Evolutionary conservation across 768 basidiomycete genomes (phyloP).

Genomic region (Coprinopsis marcescibilis): DNA sequence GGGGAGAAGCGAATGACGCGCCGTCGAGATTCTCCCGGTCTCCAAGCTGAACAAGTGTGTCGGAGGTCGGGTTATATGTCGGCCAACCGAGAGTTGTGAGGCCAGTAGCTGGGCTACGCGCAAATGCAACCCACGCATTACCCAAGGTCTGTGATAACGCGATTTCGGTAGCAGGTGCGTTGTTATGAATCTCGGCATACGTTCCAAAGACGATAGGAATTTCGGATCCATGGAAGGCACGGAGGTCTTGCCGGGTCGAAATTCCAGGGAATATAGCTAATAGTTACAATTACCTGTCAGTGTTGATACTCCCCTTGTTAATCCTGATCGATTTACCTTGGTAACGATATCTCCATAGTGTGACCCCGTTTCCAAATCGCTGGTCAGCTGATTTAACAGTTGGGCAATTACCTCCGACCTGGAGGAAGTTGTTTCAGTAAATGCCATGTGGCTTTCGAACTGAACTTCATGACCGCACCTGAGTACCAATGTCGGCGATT

Average conservation of each 20-base stretch:
- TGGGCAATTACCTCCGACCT: constrained; percentile 27
- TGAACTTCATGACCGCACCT: no score
- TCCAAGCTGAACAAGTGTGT: constrained; percentile 19
- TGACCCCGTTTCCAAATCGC: constrained; percentile 23
- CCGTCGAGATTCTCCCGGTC: constrained; percentile 16
- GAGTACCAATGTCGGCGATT: constrained; percentile 24
- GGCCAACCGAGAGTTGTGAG: constrained; percentile 20
- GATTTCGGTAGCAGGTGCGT: constrained; percentile 20
- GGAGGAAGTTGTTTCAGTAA: no score
- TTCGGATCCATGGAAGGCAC: constrained; percentile 34
- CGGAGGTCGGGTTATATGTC: constrained; percentile 14
- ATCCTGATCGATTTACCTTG: constrained; percentile 15
- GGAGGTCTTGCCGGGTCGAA: constrained; percentile 25
- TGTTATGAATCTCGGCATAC: constrained; percentile 17
- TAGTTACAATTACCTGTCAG: not conserved
- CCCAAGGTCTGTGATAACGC: constrained; percentile 31
- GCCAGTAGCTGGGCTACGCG: constrained; percentile 30
- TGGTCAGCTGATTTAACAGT: constrained; percentile 21
- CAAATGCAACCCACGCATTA: constrained; percentile 37
- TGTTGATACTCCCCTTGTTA: not conserved
- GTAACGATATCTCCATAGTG: constrained; percentile 26
- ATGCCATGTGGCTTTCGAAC: no score
- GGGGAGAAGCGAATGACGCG: constrained; percentile 9
- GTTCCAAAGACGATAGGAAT: constrained; percentile 37
- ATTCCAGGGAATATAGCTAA: constrained; percentile 33